Evolutionary conservation across 768 basidiomycete species (phyloP).

Genomic region (Leccinum variicolor): DNA sequence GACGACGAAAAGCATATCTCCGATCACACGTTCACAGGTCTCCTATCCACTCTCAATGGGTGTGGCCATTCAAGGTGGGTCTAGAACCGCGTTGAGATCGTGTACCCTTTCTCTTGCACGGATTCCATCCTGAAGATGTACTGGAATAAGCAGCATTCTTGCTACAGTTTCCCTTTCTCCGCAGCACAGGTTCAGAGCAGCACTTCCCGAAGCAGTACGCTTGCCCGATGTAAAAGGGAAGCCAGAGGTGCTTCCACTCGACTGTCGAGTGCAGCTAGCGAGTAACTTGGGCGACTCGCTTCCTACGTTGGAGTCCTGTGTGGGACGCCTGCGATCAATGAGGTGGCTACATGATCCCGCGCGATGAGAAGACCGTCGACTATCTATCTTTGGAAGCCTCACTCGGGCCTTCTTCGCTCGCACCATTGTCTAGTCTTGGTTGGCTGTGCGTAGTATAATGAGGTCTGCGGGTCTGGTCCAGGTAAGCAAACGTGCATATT

Average conservation of each 20-base stretch:
- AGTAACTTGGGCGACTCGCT: not conserved
- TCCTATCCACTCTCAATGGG: slow-evolving; percentile 44
- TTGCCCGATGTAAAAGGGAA: slow-evolving; percentile 16
- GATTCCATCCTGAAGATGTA: slow-evolving; percentile 10
- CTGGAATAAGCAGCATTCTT: slow-evolving; percentile 18
- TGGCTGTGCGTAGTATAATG: slow-evolving; percentile 74
- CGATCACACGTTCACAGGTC: slow-evolving; percentile 23
- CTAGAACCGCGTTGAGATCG: slow-evolving; percentile 1
- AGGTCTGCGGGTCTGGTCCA: slow-evolving; percentile 71
- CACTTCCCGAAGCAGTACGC: slow-evolving; percentile 9
- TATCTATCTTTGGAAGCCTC: not conserved
- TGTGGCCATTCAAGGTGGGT: slow-evolving; percentile 42
- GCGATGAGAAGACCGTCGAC: not conserved
- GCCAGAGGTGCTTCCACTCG: slow-evolving; percentile 20
- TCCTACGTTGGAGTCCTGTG: slow-evolving; percentile 5
- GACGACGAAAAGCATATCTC: slow-evolving; percentile 26
- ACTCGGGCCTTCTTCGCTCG: not conserved
- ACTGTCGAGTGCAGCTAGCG: slow-evolving; percentile 10
- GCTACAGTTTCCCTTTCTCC: slow-evolving; percentile 3
- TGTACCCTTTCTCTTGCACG: slow-evolving; percentile 9
- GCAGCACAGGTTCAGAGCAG: slow-evolving; percentile 15
- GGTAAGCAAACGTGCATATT: slow-evolving; percentile 38
- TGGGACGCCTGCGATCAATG: slow-evolving; percentile 1
- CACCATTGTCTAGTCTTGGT: slow-evolving; percentile 47
- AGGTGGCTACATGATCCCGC: slow-evolving; percentile 12